Conservation (phyloP, 139 green algal genomes). For the Asterochloris sp. region DNA sequence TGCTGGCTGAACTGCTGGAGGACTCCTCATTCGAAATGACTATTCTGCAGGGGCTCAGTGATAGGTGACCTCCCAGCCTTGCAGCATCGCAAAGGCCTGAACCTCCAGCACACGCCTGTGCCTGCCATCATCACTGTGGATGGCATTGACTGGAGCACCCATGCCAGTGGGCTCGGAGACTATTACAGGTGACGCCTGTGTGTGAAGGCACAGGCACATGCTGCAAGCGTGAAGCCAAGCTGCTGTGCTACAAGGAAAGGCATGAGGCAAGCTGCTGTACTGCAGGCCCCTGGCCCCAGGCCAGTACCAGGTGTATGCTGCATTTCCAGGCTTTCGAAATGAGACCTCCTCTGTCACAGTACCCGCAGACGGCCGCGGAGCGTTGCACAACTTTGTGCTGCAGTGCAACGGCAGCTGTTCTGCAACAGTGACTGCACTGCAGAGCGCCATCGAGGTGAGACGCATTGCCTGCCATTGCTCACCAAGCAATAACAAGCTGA, state of each 20-base stretch:
- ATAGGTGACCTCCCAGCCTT: no score
- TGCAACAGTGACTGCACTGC: no score
- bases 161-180: constrained; percentile 34
- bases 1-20: background rate
- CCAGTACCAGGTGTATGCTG: constrained; percentile 47
- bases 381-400: constrained; percentile 31
- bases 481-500: no score
- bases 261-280: background rate
- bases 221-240: background rate
- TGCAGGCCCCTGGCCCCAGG: constrained; percentile 64
- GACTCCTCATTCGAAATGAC: background rate
- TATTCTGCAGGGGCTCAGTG: constrained; percentile 12
- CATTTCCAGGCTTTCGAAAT: constrained; percentile 23
- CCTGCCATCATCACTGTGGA: constrained; percentile 39
- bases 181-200: constrained; percentile 27
- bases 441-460: no score
- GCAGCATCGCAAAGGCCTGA: background rate
- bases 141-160: constrained; percentile 38
- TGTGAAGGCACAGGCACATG: background rate
- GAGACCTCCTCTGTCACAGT: constrained; percentile 19
- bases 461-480: no score
- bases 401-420: background rate
- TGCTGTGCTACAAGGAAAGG: background rate
- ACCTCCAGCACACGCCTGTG: constrained; percentile 9
- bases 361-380: constrained; percentile 30